phyloP scores from a whole-genome alignment of 202 grass and related monocot genomes.

The Setaria italica region DNA sequence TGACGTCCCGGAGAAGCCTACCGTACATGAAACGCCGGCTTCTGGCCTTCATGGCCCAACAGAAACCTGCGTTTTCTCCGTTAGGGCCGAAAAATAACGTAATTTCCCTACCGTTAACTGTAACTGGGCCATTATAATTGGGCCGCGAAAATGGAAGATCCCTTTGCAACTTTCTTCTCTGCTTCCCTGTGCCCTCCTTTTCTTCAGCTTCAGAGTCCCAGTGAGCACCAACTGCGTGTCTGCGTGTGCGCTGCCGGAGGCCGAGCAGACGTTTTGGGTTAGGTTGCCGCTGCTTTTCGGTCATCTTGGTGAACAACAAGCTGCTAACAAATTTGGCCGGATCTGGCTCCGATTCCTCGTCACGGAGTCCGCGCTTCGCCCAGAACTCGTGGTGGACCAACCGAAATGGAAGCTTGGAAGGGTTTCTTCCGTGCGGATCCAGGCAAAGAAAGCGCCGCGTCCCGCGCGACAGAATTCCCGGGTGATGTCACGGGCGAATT shows the following conservation, averaged over 20 bases:
- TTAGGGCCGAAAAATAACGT: neutral
- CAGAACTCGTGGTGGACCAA: conserved; percentile 50
- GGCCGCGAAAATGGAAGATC: neutral
- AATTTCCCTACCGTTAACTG: too few relatives aligned
- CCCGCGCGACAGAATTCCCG: conserved; percentile 22
- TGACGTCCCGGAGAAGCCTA: neutral
- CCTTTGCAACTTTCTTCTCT: too few relatives aligned
- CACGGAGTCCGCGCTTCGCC: conserved; percentile 19
- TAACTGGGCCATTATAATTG: neutral
- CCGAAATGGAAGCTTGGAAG: conserved; percentile 49
- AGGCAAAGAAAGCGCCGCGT: conserved; percentile 22
- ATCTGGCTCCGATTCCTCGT: conserved; percentile 1
- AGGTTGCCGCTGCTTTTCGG: conserved; percentile 19
- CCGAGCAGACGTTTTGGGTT: conserved; percentile 17
- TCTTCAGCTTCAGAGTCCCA: neutral
- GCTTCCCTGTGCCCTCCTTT: too few relatives aligned
- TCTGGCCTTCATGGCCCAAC: neutral
- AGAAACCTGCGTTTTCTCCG: neutral
- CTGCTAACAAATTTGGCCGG: conserved; percentile 40
- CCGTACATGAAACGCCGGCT: neutral
- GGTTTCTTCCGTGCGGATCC: conserved; percentile 40
- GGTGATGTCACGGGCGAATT: conserved; percentile 34
- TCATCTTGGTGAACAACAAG: conserved; percentile 43
- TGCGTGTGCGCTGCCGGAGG: neutral
- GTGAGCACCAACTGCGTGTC: neutral